These are phyloP conservation scores for Fusarium pseudograminearum DNA, from an alignment of 2,329 filamentous ascomycete species.

Conservation along the genomic window DNA sequence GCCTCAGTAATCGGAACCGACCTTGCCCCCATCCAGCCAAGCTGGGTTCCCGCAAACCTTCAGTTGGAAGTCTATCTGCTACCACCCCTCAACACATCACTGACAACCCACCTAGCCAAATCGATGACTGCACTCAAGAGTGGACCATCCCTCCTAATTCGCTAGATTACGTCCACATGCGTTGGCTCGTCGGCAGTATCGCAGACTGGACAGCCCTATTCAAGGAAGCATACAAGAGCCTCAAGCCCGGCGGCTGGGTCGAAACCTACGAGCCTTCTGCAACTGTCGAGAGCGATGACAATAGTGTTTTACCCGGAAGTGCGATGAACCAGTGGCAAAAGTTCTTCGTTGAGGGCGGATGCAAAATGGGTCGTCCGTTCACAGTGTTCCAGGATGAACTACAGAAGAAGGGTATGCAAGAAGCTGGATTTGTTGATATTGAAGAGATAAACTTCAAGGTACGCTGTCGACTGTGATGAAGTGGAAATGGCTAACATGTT, in stretches of 20 bases:
- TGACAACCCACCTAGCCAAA: neutral
- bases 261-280: conserved; percentile 21
- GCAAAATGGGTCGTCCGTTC: neutral
- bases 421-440: neutral
- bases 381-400: neutral
- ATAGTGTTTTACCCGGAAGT: neutral
- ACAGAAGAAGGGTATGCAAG: conserved; percentile 2
- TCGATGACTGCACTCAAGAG: conserved; percentile 11
- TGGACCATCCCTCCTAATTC: neutral
- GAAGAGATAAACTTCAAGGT: conserved; percentile 6
- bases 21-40: conserved; percentile 9
- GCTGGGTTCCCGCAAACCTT: conserved; percentile 7
- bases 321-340: conserved; percentile 9
- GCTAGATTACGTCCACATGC: conserved; percentile 13
- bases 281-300: neutral
- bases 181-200: conserved; percentile 5
- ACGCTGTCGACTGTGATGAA: fast-evolving
- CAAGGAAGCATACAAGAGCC: neutral
- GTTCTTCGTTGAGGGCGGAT: conserved; percentile 17
- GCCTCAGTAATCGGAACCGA: neutral
- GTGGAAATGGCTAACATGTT: neutral
- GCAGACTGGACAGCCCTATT: neutral
- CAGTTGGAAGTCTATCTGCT: neutral
- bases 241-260: conserved; percentile 7
- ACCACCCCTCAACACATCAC: fast-evolving